Conservation (phyloP, 169 alveolate species). For the Plasmodium malariae region DNA sequence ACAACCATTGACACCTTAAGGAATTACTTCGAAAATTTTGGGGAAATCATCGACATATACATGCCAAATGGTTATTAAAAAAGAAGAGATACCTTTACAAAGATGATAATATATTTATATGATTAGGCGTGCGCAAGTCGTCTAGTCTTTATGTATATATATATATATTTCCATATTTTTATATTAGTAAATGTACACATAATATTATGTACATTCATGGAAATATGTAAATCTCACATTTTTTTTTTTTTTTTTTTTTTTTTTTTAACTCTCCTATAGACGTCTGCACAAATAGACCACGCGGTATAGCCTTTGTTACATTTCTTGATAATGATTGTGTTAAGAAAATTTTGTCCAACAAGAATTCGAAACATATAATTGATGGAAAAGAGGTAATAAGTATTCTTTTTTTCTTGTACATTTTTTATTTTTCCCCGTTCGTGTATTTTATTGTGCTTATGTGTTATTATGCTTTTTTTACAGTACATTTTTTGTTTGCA, state of each 20-base stretch:
- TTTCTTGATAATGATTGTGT: conserved; percentile 61
- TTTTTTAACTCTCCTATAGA: conserved; percentile 19
- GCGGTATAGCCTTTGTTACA: conserved; percentile 65
- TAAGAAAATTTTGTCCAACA: conserved; percentile 50
- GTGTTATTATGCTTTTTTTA: not conserved
- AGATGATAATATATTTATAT: no score
- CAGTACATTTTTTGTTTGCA: not conserved
- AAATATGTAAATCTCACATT: not conserved
- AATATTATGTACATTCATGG: no score
- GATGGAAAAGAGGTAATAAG: conserved; percentile 63
- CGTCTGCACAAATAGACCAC: conserved; percentile 55
- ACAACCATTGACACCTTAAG: conserved; percentile 56
- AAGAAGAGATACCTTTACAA: no score
- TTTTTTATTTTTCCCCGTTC: not conserved
- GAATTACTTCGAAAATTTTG: conserved; percentile 45
- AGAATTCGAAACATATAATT: conserved; percentile 39
- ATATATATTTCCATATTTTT: not conserved
- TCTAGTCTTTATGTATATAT: conserved; percentile 4
- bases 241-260: not conserved
- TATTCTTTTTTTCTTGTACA: not conserved
- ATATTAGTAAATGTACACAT: not conserved
- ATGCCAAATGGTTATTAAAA: conserved; percentile 50
- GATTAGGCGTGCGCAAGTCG: no score
- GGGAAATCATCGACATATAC: conserved; percentile 67
- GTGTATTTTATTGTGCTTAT: not conserved